Percentiles rank a stretch among this genome's conserved stretches.
phyloP scores from a whole-genome alignment of 1,284 basidiomycete genomes.

The Agaricales sp. region DNA sequence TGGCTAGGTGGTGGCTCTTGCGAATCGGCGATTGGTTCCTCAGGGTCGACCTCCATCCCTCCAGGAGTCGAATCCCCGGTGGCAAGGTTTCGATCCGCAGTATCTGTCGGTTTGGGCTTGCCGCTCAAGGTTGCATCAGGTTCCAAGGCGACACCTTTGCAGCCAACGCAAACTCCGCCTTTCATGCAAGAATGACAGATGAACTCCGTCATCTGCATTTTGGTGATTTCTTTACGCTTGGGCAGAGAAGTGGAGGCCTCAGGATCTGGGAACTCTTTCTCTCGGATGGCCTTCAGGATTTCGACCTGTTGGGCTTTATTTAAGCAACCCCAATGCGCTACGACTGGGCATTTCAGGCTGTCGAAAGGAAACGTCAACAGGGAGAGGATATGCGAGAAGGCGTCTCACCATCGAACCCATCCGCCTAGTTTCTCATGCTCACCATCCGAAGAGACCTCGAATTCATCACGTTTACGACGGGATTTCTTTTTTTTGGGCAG shows the following conservation, averaged over 20 bases:
- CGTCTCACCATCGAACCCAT: slow-evolving; percentile 76
- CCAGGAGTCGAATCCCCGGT: no score
- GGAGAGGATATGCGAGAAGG: slow-evolving; percentile 5
- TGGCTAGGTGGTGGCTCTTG: slow-evolving; percentile 18
- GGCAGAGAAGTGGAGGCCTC: slow-evolving; percentile 19
- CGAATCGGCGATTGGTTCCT: slow-evolving; percentile 12
- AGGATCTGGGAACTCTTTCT: slow-evolving; percentile 26
- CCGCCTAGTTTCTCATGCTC: slow-evolving; percentile 53
- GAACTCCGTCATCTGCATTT: slow-evolving; percentile 65
- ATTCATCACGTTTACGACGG: slow-evolving; percentile 27
- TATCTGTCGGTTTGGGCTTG: slow-evolving; percentile 10
- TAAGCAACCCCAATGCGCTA: slow-evolving; percentile 76
- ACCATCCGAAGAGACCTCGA: slow-evolving; percentile 28
- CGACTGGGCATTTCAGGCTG: slow-evolving; percentile 69
- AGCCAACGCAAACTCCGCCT: slow-evolving; percentile 70
- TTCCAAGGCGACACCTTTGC: slow-evolving; percentile 46
- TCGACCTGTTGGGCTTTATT: slow-evolving; percentile 57
- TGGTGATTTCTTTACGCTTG: slow-evolving; percentile 31
- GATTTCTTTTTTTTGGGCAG: slow-evolving; percentile 31
- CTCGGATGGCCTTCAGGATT: slow-evolving; percentile 54
- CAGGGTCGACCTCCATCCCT: slow-evolving; percentile 11
- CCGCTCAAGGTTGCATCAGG: slow-evolving; percentile 25
- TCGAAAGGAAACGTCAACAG: slow-evolving; percentile 3
- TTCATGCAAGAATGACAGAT: slow-evolving; percentile 70
- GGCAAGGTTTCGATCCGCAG: not conserved